Evolutionary conservation across 2,329 filamentous ascomycete species (phyloP).

Genomic region (Orbilia oligospora): DNA sequence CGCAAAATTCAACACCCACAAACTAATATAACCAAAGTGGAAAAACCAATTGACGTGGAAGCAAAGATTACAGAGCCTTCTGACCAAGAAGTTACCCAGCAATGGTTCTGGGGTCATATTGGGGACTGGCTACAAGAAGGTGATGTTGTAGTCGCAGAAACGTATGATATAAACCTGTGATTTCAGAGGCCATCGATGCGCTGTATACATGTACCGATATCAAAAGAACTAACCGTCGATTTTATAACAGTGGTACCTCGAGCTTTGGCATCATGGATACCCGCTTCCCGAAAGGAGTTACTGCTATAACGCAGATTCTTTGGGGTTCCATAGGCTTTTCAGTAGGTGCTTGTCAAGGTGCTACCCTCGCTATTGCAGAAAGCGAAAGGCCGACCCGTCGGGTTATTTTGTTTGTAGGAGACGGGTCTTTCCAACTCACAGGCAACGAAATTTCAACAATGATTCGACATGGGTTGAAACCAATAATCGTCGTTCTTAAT

Average conservation of each 20-base stretch:
- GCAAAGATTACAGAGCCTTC: slow-evolving; percentile 66
- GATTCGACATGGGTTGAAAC: slow-evolving; percentile 79
- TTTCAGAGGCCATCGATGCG: background rate
- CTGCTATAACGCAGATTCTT: slow-evolving; percentile 82
- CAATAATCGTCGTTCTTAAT: slow-evolving; percentile 88
- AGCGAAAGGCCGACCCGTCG: slow-evolving; percentile 71
- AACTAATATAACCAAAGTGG: too few relatives aligned
- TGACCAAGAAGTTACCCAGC: slow-evolving; percentile 74
- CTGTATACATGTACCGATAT: too few relatives aligned
- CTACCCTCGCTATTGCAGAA: slow-evolving; percentile 79
- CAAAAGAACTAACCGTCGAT: too few relatives aligned
- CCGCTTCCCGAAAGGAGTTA: slow-evolving; percentile 81
- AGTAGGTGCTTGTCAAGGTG: slow-evolving; percentile 76
- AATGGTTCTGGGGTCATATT: slow-evolving; percentile 82
- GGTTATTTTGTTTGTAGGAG: slow-evolving; percentile 87
- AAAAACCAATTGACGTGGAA: too few relatives aligned
- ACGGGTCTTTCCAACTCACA: slow-evolving; percentile 88
- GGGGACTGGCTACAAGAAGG: slow-evolving; percentile 79
- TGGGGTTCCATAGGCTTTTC: slow-evolving; percentile 79
- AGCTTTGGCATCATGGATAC: slow-evolving; percentile 93
- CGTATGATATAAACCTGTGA: slow-evolving; percentile 65
- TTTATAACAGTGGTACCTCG: slow-evolving; percentile 76
- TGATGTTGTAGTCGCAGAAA: slow-evolving; percentile 88
- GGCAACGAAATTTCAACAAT: slow-evolving; percentile 88
- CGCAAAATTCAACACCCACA: slow-evolving; percentile 32